A percentile compares a stretch with the other conserved stretches of the same genome.
These are phyloP conservation scores for Oryza meyeriana DNA, from an alignment of 176 grass and related monocot species.

Conservation along the genomic window DNA sequence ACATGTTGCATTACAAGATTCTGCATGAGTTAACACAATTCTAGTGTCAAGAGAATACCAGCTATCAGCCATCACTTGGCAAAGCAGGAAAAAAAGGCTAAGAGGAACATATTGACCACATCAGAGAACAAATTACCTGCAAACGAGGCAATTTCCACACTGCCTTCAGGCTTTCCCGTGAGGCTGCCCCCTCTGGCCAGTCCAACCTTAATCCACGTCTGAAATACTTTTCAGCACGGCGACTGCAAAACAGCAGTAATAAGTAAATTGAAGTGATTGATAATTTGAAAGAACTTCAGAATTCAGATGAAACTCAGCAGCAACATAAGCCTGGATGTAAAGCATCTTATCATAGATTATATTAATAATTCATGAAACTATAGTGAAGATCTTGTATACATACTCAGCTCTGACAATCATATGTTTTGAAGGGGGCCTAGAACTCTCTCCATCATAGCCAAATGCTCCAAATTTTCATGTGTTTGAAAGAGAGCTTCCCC, in stretches of 20 bases:
- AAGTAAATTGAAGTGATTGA: constrained; percentile 19
- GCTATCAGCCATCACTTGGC: neutral
- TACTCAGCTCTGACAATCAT: constrained; percentile 82
- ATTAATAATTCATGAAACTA: neutral
- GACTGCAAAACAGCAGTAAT: constrained; percentile 48
- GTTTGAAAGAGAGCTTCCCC: constrained; percentile 85
- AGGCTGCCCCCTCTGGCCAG: constrained; percentile 92
- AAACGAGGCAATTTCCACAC: constrained; percentile 95
- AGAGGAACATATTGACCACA: neutral
- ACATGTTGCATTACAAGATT: constrained; percentile 96
- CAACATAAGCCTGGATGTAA: neutral
- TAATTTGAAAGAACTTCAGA: constrained; percentile 18
- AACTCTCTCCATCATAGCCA: constrained; percentile 95
- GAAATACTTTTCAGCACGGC: constrained; percentile 91
- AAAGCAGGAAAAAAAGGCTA: neutral
- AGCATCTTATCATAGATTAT: neutral
- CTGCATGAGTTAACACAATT: constrained; percentile 50
- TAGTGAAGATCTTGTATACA: constrained; percentile 29
- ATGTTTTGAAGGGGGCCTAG: constrained; percentile 79
- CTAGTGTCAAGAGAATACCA: too few species aligned
- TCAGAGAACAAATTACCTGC: constrained; percentile 51
- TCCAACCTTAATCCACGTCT: constrained; percentile 68
- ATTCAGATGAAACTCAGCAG: neutral
- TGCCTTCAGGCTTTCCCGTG: constrained; percentile 85
- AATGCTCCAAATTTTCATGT: constrained; percentile 97